A percentile compares a stretch with the other conserved stretches of the same genome.
Evolutionary conservation across 495 filamentous ascomycete species (phyloP).

Genomic region (Penicillium ochrochloron): DNA sequence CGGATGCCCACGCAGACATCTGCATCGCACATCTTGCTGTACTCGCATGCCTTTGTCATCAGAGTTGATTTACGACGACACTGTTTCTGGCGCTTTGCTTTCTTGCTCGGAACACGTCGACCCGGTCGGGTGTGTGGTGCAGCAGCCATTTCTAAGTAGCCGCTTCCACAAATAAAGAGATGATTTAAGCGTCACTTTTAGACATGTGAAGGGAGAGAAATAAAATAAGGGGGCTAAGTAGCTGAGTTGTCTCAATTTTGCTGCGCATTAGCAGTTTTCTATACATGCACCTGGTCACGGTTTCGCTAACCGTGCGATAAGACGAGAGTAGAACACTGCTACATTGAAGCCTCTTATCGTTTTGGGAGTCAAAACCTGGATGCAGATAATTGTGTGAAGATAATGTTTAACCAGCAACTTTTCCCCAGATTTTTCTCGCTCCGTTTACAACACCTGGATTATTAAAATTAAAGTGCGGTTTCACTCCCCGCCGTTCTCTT

Average conservation of each 20-base stretch:
- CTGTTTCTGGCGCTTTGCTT: no score
- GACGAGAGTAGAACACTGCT: neutral
- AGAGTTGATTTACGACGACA: no score
- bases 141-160: no score
- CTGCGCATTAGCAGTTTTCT: neutral
- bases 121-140: no score
- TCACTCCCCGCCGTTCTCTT: neutral
- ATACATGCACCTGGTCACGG: neutral
- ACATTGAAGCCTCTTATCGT: neutral
- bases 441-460: slow-evolving; percentile 6
- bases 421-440: neutral
- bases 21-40: slow-evolving; percentile 17
- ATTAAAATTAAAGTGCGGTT: slow-evolving; percentile 8
- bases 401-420: slow-evolving; percentile 5
- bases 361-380: no score
- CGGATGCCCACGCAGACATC: slow-evolving; percentile 20
- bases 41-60: slow-evolving; percentile 7
- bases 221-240: neutral
- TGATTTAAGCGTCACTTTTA: neutral
- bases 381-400: slow-evolving; percentile 6
- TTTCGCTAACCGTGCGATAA: neutral
- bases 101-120: no score
- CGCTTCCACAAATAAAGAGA: neutral
- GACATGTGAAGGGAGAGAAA: neutral
- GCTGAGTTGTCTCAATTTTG: neutral